Conservation (phyloP, 345 rosid species). For the Bruguiera gymnorhiza region DNA sequence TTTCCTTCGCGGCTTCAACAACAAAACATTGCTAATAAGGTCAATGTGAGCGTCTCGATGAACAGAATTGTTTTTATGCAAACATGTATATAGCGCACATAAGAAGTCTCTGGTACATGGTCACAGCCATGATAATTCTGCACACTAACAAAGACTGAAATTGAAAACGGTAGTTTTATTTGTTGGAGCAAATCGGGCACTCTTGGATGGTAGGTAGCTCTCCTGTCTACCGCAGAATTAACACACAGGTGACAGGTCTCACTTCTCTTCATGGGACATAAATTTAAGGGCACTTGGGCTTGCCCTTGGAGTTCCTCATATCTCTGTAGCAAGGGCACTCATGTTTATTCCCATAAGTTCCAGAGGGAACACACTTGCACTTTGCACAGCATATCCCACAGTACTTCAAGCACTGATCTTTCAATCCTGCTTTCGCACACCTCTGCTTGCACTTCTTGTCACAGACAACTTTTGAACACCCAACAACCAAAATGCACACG, state of each 20-base stretch:
- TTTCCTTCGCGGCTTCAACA: too few species aligned
- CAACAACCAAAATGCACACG: neutral
- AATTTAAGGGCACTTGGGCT: slow-evolving; percentile 30
- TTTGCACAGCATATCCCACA: slow-evolving; percentile 78
- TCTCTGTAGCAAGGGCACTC: slow-evolving; percentile 35
- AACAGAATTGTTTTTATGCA: too few species aligned
- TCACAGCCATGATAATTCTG: too few species aligned
- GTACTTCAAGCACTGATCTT: slow-evolving; percentile 67
- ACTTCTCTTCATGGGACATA: neutral
- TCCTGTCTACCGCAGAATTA: neutral
- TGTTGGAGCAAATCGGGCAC: too few species aligned
- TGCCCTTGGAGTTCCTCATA: slow-evolving; percentile 28
- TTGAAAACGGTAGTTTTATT: too few species aligned
- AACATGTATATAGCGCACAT: too few species aligned
- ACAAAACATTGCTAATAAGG: too few species aligned
- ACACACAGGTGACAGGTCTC: neutral
- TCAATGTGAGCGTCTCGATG: too few species aligned
- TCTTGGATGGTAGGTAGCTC: neutral
- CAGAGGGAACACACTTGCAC: slow-evolving; percentile 88
- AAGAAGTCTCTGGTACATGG: too few species aligned
- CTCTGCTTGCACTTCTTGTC: slow-evolving; percentile 43
- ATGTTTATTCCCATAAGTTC: slow-evolving; percentile 39
- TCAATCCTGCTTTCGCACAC: slow-evolving; percentile 67
- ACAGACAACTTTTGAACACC: slow-evolving; percentile 6
- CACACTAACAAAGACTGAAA: too few species aligned